Evolutionary conservation across 2,329 filamentous ascomycete genomes (phyloP).

Genomic region (Aureobasidium sp.): DNA sequence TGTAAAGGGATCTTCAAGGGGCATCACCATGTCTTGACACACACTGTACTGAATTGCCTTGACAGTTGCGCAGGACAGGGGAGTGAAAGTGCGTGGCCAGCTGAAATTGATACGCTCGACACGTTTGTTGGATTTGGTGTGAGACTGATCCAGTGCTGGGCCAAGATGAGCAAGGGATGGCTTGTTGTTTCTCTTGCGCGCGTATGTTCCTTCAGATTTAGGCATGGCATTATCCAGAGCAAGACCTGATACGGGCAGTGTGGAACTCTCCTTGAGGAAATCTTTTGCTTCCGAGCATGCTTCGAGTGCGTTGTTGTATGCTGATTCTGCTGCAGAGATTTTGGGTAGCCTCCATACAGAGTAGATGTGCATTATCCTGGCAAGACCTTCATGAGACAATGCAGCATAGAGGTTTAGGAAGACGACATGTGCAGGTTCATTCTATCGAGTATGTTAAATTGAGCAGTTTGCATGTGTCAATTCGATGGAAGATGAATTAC

Average conservation of each 20-base stretch:
- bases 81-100: constrained; percentile 4
- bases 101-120: constrained; percentile 4
- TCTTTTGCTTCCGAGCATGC: constrained; percentile 20
- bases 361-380: constrained; percentile 39
- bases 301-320: constrained; percentile 28
- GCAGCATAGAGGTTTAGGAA: constrained; percentile 41
- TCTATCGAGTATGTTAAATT: constrained; percentile 28
- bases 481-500: not conserved
- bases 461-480: not conserved
- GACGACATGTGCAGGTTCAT: constrained; percentile 25
- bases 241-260: not conserved
- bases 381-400: constrained; percentile 41
- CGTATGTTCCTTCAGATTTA: not conserved
- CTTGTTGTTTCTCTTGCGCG: not conserved
- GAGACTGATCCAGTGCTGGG: not conserved
- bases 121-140: not conserved
- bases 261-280: not conserved
- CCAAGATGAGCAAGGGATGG: not conserved
- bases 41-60: not conserved
- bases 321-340: constrained; percentile 35
- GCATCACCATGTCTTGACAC: not conserved
- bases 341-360: constrained; percentile 39
- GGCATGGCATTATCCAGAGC: not conserved
- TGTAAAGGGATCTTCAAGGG: not conserved
- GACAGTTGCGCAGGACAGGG: not conserved